Percentiles rank a stretch among this genome's conserved stretches.
phyloP scores from a whole-genome alignment of 1,139 yeast species.

The Saccharomyces hybrid region DNA sequence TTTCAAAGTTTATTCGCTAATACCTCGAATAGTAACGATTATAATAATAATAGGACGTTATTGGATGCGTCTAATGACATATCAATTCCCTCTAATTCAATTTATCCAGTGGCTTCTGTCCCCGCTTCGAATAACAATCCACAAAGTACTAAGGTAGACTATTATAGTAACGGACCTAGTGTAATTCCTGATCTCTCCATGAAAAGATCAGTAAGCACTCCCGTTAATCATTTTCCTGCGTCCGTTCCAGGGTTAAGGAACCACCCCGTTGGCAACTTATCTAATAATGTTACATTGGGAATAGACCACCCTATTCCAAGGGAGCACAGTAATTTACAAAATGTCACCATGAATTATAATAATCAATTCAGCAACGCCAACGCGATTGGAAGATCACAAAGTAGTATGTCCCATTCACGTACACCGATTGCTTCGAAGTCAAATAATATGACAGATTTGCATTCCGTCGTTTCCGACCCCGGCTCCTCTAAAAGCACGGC shows the following conservation, averaged over 20 bases:
- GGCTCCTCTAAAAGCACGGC: not conserved
- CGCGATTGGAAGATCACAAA: not conserved
- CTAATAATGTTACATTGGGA: not conserved
- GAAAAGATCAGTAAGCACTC: not conserved
- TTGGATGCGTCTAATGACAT: not conserved
- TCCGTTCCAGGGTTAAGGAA: not conserved
- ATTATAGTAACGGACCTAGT: not conserved
- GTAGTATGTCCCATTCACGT: not conserved
- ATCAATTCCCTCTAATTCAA: not conserved
- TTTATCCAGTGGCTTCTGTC: not conserved
- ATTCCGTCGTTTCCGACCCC: not conserved
- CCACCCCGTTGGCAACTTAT: not conserved
- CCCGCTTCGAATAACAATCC: not conserved
- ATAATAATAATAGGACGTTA: not conserved
- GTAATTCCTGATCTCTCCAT: not conserved
- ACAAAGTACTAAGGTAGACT: not conserved
- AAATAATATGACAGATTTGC: not conserved
- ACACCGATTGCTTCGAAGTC: not conserved
- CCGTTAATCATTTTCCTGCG: not conserved
- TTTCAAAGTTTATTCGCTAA: constrained; percentile 11
- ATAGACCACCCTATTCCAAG: not conserved
- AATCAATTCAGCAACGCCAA: not conserved
- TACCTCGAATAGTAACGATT: not conserved
- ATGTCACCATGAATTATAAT: not conserved
- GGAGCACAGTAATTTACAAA: not conserved